Base-by-base conservation (phyloP, 2,329 filamentous ascomycete species). In the Stagonosporopsis tanaceti region DNA sequence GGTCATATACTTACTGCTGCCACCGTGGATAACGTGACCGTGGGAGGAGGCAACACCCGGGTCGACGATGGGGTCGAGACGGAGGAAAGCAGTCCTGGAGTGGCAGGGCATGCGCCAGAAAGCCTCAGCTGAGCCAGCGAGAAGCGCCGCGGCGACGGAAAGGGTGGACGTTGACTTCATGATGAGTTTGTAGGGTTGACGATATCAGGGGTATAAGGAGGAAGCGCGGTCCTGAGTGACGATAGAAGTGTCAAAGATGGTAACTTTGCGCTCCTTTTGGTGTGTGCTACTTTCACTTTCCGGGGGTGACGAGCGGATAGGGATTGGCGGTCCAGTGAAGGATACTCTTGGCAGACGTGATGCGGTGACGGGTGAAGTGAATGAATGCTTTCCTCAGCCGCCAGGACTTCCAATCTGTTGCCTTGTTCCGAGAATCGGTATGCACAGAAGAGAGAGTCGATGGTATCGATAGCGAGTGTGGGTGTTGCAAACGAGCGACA, bases 51-150 rank as follows among this genome's bases (percentile, higher is more conserved):
- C 61, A 14, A 61, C 47, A 32, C 68, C 72, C 4, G 63, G 61
- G 53, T 73, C 66, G 45, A 76, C 72, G 37, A 76, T 71, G 41
- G 68, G 77, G 81, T 72, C 92, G 77, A 71, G 77, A 51, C 84
- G 86, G 65, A 84, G 85, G 47, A 82, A 79, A 46, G 84, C 84
- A 65, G 88, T 81, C 67, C 88, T 84, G 39, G 84, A 82, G 64
- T 86, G 81, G 69, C 87, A 88, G 71, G 86, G 85, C 81, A 92
- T 91, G 68, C 84, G 87, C 72, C 91, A 84, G 71, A 91, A 89
- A 51, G 88, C 88, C 66, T 89, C 86, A 40, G 86, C 70, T 24
- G 73, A 68, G 45, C 73, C 71, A 15, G 75, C 68, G 17, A 80
- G 67, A 15, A 74, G 59, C 53, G 68, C 72, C 38, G 66, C 68